Evolutionary conservation across 129 eudicot genomes (phyloP), one percentile per base, ranked within the genome.

Genomic region (Apium graveolens): DNA sequence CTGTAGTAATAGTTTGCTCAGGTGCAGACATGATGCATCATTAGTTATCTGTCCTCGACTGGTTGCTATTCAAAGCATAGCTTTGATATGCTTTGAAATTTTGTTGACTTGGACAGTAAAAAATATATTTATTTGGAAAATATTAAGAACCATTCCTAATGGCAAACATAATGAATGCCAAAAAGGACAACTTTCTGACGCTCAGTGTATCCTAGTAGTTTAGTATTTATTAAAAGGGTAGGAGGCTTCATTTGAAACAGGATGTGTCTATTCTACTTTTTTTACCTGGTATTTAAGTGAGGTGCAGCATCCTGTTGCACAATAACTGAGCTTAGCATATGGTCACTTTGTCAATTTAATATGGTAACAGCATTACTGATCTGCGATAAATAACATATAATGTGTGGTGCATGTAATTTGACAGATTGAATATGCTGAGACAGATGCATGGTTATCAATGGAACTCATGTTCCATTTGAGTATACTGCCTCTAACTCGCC

Each of bases 391-490:
- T 55, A 9, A 1, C 29, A 62, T 60, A 11, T 62, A 26, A 62
- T 62, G 32, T 10, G 7, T 63, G 13, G 35, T 31, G 35, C 51
- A 13, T 53, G 27, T 24, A 32, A 26, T 68, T 39, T 80, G 78
- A 57, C 95, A 96, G 99, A 88, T 96, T 81, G 97, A 90, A 84
- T 89, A 82, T 53, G 96, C 91, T 74, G 93, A 92, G 85, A 92
- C 97, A 72, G 99, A 96, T 90, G 99, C 99, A 68, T 92, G 99
- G 99, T 78, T 96, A 83, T 92, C 99, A 21, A 84, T 96, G 97
- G 99, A 92, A 85, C 97, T 96, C 76, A 92, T 96, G 99, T 96
- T 96, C 44, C 97, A 92, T 84, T 86, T 96, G 83, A 92, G 97
- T 83, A 86, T 92, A 83, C 97, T 96, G 80, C 99, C 99, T 63